Percentiles rank a stretch among this genome's conserved stretches.
These are phyloP conservation scores for Plantago coronopus DNA, from an alignment of 305 asterid species.

Conservation along the genomic window DNA sequence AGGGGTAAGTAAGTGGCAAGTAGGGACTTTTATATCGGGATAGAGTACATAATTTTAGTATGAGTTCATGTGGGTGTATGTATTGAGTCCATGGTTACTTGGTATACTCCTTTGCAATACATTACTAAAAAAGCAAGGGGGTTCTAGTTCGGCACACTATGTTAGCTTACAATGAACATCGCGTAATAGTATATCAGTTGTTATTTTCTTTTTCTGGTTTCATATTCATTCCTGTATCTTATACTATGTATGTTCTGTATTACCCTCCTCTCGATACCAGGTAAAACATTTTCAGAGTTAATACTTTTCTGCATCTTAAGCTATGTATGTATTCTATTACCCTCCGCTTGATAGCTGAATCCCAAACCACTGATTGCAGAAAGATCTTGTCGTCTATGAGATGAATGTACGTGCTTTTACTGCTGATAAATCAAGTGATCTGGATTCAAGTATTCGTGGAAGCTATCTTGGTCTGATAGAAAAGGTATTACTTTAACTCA, in stretches of 20 bases:
- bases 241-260: no score
- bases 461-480: conserved; percentile 94
- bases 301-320: no score
- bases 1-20: no score
- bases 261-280: no score
- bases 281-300: no score
- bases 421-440: conserved; percentile 80
- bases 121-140: conserved; percentile 1
- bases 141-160: no score
- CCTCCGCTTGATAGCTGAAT: conserved; percentile 16
- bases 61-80: background rate
- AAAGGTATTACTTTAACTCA: conserved; percentile 46
- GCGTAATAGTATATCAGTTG: no score
- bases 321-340: background rate
- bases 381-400: conserved; percentile 88
- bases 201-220: no score
- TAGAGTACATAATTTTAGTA: background rate
- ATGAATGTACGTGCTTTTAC: conserved; percentile 95
- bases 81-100: conserved; percentile 18
- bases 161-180: no score
- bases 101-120: conserved; percentile 6
- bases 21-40: no score
- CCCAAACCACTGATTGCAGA: conserved; percentile 45
- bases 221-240: no score
- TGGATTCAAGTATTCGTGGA: conserved; percentile 68